Base-by-base conservation (phyloP, 2,329 filamentous ascomycete species). In the Colletotrichum sp. region DNA sequence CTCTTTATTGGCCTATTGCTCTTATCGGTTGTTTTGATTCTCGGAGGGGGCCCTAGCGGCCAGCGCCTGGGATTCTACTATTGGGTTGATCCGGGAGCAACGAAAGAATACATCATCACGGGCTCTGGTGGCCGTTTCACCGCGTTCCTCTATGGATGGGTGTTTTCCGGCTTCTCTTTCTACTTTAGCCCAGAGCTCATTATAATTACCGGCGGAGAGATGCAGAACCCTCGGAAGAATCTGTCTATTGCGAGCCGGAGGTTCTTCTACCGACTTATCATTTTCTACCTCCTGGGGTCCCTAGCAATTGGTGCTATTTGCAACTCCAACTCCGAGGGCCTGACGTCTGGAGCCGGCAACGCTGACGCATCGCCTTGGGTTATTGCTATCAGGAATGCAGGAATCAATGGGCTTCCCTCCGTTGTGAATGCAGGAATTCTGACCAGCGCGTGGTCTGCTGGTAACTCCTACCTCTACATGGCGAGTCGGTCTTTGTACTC, bases 1-100 rank as follows among this genome's bases (percentile, higher is more conserved):
- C 88, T 88, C 13, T 90, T 91, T 68, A 84, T 89, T 9, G 87
- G 92, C 67, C 93, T 93, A 80, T 92, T 94, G 75, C 87, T 93
- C 32, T 86, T 93, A 63, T 90, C 91, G 1, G 92, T 93, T 13
- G 76, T 80, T 7, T 71, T 73, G 68, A 79, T 72, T 15, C 68
- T 70, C 16, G 75, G 72, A 2, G 79, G 79, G 10, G 78, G 71
- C 18, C 79, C 79, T 12, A 78, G 77, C 21, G 78, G 78, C 13
- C 70, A 80, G 39, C 75, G 72, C 6, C 70, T 79, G 49, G 79
- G 78, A 12, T 79, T 78, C 65, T 60, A 69, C 36, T 78, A 75
- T 55, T 78, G 75, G 75, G 59, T 65, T 9, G 44, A 72, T 24
- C 62, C 71, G 49, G 78, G 79, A 21, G 68, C 68, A 16, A 71